These are phyloP conservation scores for Primulina huaijiensis DNA, from an alignment of 257 asterid species.

Conservation along the genomic window DNA sequence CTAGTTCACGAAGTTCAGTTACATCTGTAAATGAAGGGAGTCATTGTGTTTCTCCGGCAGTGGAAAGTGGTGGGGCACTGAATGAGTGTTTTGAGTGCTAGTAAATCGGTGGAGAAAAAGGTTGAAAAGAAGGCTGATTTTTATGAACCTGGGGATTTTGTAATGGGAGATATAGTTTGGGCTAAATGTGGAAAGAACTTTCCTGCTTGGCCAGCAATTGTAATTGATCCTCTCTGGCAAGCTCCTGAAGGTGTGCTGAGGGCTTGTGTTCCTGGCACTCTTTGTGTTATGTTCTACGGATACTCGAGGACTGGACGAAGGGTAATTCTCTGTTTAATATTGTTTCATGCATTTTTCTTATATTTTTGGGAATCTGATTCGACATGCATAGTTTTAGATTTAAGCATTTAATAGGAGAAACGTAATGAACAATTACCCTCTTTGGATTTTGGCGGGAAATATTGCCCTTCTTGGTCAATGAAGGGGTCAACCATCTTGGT, in stretches of 20 bases:
- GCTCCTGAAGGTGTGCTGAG: slow-evolving; percentile 77
- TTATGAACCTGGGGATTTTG: slow-evolving; percentile 61
- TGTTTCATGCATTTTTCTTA: slow-evolving; percentile 12
- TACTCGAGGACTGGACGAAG: slow-evolving; percentile 63
- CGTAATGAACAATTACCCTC: slow-evolving; percentile 11
- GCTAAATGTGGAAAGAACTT: slow-evolving; percentile 83
- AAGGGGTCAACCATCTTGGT: neutral
- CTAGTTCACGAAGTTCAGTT: slow-evolving; percentile 53
- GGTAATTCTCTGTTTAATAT: slow-evolving; percentile 43
- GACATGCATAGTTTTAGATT: slow-evolving; percentile 4
- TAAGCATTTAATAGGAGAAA: slow-evolving; percentile 1
- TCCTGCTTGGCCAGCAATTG: slow-evolving; percentile 97
- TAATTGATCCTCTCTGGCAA: slow-evolving; percentile 68
- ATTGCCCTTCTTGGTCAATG: slow-evolving; percentile 13
- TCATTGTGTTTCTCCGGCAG: slow-evolving; percentile 40
- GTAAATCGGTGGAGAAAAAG: slow-evolving; percentile 34
- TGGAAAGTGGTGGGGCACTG: slow-evolving; percentile 35
- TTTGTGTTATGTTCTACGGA: slow-evolving; percentile 94
- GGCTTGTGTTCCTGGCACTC: slow-evolving; percentile 74
- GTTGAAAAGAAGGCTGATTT: slow-evolving; percentile 45
- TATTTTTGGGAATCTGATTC: neutral
- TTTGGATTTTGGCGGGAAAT: slow-evolving; percentile 2
- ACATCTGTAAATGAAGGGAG: slow-evolving; percentile 45
- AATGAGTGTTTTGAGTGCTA: slow-evolving; percentile 28
- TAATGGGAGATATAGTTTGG: slow-evolving; percentile 76